Conservation (phyloP, 345 rosid species). For the Arabis alpina region DNA sequence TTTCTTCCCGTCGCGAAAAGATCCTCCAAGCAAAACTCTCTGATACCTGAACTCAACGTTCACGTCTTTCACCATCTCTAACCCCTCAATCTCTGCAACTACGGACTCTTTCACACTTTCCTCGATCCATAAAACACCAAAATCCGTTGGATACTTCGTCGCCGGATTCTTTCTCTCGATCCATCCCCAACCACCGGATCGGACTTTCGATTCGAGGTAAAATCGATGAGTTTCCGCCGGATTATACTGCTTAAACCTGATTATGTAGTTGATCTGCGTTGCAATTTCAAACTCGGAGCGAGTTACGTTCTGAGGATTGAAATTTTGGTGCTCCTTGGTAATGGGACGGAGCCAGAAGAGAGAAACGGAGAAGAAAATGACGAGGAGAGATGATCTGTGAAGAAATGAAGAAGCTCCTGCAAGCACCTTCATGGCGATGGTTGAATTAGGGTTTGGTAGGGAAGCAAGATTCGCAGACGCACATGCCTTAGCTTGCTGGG, state of each 20-base stretch:
- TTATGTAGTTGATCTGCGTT: conserved; percentile 55
- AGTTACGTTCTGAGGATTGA: conserved; percentile 36
- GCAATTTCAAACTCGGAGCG: conserved; percentile 19
- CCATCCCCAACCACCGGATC: conserved; percentile 84
- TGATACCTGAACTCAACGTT: conserved; percentile 65
- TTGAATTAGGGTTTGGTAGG: conserved; percentile 25
- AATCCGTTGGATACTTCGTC: conserved; percentile 76
- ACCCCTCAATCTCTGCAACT: conserved; percentile 62
- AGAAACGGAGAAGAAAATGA: conserved; percentile 31
- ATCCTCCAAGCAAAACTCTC: conserved; percentile 66
- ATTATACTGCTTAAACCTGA: conserved; percentile 75
- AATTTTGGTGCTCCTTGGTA: conserved; percentile 29
- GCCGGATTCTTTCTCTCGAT: conserved; percentile 82
- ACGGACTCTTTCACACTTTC: conserved; percentile 54
- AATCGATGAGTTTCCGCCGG: conserved; percentile 56
- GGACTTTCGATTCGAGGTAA: conserved; percentile 60
- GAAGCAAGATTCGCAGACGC: conserved; percentile 14
- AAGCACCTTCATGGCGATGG: conserved; percentile 29
- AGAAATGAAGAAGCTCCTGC: conserved; percentile 13
- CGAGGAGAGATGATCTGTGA: conserved; percentile 29
- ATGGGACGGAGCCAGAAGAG: conserved; percentile 50
- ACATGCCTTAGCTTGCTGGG: conserved; percentile 18
- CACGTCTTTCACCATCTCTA: conserved; percentile 80
- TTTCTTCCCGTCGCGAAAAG: conserved; percentile 66
- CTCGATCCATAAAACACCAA: conserved; percentile 67